Conservation (phyloP, 805 yeast genomes). For the Blastobotrys mokoenaii region DNA sequence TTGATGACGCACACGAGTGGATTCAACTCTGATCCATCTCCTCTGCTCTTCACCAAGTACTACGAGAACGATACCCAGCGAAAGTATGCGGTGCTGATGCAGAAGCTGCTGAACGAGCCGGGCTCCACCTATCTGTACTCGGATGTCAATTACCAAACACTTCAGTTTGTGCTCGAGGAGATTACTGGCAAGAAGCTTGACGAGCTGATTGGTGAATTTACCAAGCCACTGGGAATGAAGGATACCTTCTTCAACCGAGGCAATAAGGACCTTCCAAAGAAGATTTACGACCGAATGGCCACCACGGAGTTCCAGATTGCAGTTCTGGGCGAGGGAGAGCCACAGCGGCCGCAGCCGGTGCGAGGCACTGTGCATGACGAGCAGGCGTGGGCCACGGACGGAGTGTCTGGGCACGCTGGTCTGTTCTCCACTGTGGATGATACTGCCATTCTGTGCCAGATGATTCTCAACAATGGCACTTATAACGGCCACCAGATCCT, state of each 20-base stretch:
- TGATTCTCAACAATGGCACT: conserved; percentile 36
- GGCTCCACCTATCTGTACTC: conserved; percentile 33
- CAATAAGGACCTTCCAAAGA: conserved; percentile 14
- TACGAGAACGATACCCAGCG: conserved; percentile 8
- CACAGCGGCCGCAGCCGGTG: conserved; percentile 12
- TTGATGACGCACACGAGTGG: conserved; percentile 35
- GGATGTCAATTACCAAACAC: conserved; percentile 2
- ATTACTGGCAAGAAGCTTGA: conserved; percentile 22
- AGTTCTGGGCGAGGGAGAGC: conserved; percentile 7
- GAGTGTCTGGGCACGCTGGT: conserved; percentile 36
- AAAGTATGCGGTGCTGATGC: conserved; percentile 9
- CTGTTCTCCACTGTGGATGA: conserved; percentile 34
- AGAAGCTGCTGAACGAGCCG: conserved; percentile 31
- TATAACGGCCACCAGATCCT: conserved; percentile 29
- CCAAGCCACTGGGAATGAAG: conserved; percentile 19
- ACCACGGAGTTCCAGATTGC: conserved; percentile 17
- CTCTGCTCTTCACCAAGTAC: conserved; percentile 22
- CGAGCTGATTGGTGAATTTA: conserved; percentile 27
- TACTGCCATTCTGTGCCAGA: conserved; percentile 32
- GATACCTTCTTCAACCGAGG: conserved; percentile 20
- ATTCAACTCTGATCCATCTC: conserved; percentile 24
- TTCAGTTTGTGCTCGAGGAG: conserved; percentile 24
- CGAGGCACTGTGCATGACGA: conserved; percentile 13
- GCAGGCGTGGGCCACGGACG: conserved; percentile 9
- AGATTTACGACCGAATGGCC: conserved; percentile 18